phyloP scores from a whole-genome alignment of 208 protist species.

The Wallacemonas sp. region DNA sequence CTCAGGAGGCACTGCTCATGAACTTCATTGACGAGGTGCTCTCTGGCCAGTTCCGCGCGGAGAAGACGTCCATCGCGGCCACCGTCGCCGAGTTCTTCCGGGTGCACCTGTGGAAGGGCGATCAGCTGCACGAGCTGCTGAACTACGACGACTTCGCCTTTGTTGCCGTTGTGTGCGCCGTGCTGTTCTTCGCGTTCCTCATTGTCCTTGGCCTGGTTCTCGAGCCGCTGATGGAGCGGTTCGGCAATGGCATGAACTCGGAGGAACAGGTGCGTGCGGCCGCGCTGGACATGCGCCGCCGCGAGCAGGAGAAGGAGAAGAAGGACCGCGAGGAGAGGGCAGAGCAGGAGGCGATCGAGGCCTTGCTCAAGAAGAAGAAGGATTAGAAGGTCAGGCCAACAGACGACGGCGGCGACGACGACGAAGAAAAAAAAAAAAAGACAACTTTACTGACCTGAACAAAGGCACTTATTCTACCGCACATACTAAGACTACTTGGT shows the following conservation, averaged over 20 bases:
- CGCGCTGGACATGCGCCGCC: conserved; percentile 12
- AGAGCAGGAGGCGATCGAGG: conserved; percentile 6
- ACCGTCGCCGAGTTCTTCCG: conserved; percentile 60
- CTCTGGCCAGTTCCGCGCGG: conserved; percentile 40
- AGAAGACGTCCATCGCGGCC: conserved; percentile 65
- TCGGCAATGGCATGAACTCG: background rate
- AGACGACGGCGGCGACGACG: no score
- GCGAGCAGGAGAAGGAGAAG: conserved; percentile 29
- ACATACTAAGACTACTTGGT: no score
- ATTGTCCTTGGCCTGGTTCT: conserved; percentile 57
- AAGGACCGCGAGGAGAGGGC: conserved; percentile 5
- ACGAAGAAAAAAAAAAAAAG: conserved; percentile 10
- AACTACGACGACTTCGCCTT: conserved; percentile 80
- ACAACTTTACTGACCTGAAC: background rate
- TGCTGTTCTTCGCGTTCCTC: conserved; percentile 67
- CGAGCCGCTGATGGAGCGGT: conserved; percentile 61
- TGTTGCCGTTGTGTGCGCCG: conserved; percentile 47
- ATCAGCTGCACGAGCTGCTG: conserved; percentile 46
- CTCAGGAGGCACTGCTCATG: conserved; percentile 58
- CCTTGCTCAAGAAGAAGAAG: conserved; percentile 34
- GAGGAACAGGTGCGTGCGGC: conserved; percentile 8
- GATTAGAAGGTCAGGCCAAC: conserved; percentile 17
- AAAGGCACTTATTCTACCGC: no score
- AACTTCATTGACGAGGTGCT: conserved; percentile 64
- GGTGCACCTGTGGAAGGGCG: conserved; percentile 36